Evolutionary conservation across 2,329 filamentous ascomycete genomes (phyloP), one percentile per base, ranked within the genome.

Genomic region (Pseudogymnoascus pannorum): DNA sequence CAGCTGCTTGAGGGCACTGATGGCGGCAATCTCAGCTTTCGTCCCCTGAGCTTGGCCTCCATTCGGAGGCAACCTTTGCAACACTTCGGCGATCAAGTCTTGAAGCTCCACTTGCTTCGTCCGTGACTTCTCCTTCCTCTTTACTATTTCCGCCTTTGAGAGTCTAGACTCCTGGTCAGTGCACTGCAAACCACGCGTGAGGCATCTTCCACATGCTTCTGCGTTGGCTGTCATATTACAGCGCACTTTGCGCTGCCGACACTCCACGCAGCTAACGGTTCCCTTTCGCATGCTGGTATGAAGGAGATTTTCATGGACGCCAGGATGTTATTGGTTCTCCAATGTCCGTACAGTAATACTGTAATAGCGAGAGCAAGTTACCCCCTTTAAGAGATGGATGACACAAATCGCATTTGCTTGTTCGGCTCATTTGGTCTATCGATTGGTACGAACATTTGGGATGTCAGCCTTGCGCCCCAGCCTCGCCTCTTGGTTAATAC

Each of bases 201-300:
- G 73, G 69, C 79, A 81, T 65, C 75, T 76, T 29, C 73, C 74
- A 67, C 77, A 81, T 59, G 73, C 68, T 18, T 60, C 54, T 58
- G 72, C 75, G 36, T 73, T 72, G n/a, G 70, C 63, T 24, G 71
- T 70, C 61, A 73, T 78, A 59, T 77, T 75, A 68, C 79, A 81
- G 59, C 75, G 74, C 26, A 80, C 78, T 69, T 80, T 81, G 58
- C 79, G 76, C 36, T 78, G 75, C 40, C 77, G 75, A 62, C 79
- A 80, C 74, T 74, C 74, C 26, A 67, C 63, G 60, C 74, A 75
- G 62, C 71, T 74, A 63, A 67, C 70, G 3, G 70, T 74, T 12
- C 74, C 72, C 3, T 71, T 62, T 3, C 72, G 69, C 67, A 71
- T 69, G 8, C 68, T 71, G 44, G 71, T 73, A 7, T 42, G 33